Conservation (phyloP, 2,329 filamentous ascomycete genomes). For the Ophiocordyceps camponoti-leonardi region DNA sequence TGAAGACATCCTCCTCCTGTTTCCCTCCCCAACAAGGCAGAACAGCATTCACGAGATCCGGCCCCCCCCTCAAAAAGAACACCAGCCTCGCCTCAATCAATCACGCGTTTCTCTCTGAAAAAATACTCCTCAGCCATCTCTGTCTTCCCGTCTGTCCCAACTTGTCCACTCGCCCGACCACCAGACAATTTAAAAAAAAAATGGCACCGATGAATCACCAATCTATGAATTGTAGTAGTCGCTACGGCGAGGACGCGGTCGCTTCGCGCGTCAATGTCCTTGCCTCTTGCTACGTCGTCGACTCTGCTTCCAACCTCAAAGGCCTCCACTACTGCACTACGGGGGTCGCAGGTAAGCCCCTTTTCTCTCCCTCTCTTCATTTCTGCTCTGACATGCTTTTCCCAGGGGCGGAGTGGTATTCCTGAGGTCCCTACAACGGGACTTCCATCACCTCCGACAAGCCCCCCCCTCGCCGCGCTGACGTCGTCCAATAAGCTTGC, state of each 20-base stretch:
- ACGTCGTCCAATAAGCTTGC: conserved; percentile 51
- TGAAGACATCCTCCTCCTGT: background rate
- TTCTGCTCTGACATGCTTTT: background rate
- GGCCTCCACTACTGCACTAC: conserved; percentile 95
- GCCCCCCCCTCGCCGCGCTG: conserved; percentile 71
- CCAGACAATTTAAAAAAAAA: conserved; percentile 9
- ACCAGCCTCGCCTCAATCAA: background rate
- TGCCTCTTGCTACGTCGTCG: conserved; percentile 81
- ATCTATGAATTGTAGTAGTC: conserved; percentile 54
- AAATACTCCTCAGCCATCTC: background rate
- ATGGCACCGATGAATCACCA: conserved; percentile 58
- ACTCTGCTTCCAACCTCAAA: conserved; percentile 53
- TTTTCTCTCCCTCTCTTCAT: background rate
- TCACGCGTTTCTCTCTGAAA: background rate
- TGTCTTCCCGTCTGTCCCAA: background rate
- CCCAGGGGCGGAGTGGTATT: conserved; percentile 75
- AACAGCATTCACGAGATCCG: background rate
- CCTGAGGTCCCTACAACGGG: conserved; percentile 81
- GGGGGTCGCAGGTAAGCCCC: conserved; percentile 51
- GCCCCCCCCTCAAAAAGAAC: too few relatives aligned
- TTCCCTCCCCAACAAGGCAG: background rate
- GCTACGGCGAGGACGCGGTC: conserved; percentile 50
- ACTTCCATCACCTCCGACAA: conserved; percentile 69
- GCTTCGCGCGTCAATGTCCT: conserved; percentile 56
- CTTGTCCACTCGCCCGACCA: too few relatives aligned